These are phyloP conservation scores for Hymenoscyphus salicellus DNA, from an alignment of 2,329 filamentous ascomycete genomes.

Conservation along the genomic window DNA sequence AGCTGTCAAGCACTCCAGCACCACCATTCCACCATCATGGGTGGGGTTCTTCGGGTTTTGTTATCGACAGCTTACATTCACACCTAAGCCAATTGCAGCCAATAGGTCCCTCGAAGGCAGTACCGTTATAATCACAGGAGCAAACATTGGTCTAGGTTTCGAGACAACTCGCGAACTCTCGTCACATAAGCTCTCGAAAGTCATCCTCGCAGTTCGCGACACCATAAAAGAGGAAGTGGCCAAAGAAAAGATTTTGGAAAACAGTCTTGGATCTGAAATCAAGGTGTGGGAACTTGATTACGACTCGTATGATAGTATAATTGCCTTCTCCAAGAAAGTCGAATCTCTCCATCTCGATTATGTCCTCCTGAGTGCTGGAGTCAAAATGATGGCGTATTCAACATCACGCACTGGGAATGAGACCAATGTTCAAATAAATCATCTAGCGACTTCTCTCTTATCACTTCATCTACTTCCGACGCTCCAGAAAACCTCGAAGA, in stretches of 20 bases:
- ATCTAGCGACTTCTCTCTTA: not conserved
- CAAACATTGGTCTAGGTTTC: not conserved
- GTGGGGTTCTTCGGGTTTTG: not conserved
- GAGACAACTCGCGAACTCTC: not conserved
- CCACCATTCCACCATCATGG: not conserved
- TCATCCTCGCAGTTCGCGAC: not conserved
- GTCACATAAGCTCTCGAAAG: slow-evolving; percentile 51
- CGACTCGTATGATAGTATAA: not conserved
- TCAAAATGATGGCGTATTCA: not conserved
- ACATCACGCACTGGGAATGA: not conserved
- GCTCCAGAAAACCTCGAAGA: not conserved
- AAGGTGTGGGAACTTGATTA: no score
- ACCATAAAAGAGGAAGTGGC: not conserved
- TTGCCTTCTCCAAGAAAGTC: slow-evolving; percentile 6
- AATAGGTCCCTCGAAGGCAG: slow-evolving; percentile 35
- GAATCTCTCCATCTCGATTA: not conserved
- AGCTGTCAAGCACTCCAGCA: no score
- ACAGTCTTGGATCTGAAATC: no score
- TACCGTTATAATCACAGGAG: slow-evolving; percentile 17
- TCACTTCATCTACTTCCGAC: not conserved
- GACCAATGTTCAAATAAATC: not conserved
- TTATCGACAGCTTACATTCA: not conserved
- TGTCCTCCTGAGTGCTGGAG: not conserved
- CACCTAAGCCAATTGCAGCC: slow-evolving; percentile 34
- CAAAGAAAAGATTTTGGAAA: not conserved